Evolutionary conservation across 257 asterid genomes (phyloP), one percentile per base, ranked within the genome.

Genomic region (Ocimum tenuiflorum): DNA sequence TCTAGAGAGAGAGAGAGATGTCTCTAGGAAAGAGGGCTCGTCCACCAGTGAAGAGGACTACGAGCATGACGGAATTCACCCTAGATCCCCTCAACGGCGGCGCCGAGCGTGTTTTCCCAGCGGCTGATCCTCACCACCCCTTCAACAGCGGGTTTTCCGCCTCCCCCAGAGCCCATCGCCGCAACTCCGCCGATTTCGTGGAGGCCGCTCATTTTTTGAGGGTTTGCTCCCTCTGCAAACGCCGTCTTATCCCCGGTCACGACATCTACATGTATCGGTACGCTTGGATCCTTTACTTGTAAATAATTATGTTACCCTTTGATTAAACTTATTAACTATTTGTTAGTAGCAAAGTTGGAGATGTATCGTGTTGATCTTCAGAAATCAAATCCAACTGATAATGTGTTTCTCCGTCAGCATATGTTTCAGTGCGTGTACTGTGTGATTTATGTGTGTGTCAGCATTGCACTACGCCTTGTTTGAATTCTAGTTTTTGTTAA

Each of bases 251-350:
- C 66, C 85, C 88, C 4, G 91, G 79, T 23, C 91, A 77, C 9
- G 96, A 89, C 60, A 86, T 89, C 82, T 89, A 78, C 75, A 89
- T 89, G 95, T 88, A 88, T 45, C 84, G 89, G 96, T 88, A 79
- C 23, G 6, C 36, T 31, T 31, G 7, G 3, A 31, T 31, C 6
- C 36, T n/a, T n/a, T n/a, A n/a, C n/a, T n/a, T n/a, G n/a, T n/a
- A n/a, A n/a, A n/a, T n/a, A n/a, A n/a, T n/a, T n/a, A n/a, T n/a
- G n/a, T n/a, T n/a, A n/a, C n/a, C n/a, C n/a, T n/a, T n/a, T n/a
- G n/a, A n/a, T n/a, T n/a, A n/a, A n/a, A n/a, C n/a, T n/a, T n/a
- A n/a, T n/a, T n/a, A n/a, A n/a, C n/a, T n/a, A n/a, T n/a, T n/a
- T n/a, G n/a, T n/a, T n/a, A n/a, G 4, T 24, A 24, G 31, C 4